These are phyloP conservation scores for Gilbertella persicaria DNA, from an alignment of 371 early-diverging fungal species.

Conservation along the genomic window DNA sequence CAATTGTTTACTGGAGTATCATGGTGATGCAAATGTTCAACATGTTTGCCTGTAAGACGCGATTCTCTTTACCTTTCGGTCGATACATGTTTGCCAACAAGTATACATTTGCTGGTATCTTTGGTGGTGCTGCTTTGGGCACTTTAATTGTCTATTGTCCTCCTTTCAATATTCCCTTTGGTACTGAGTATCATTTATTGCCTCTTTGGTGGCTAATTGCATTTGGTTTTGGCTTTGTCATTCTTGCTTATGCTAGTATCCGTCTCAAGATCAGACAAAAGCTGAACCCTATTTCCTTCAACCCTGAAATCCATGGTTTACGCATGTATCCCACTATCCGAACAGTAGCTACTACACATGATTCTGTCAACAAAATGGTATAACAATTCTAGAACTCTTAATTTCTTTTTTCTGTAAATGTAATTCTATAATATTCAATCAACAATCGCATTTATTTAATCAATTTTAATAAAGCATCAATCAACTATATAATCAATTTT, in stretches of 20 bases:
- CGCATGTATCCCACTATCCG: conserved; percentile 63
- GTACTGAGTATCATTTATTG: conserved; percentile 58
- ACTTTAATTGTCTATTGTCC: conserved; percentile 81
- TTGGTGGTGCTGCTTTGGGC: conserved; percentile 64
- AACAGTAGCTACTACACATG: conserved; percentile 22
- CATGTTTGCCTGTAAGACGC: conserved; percentile 89
- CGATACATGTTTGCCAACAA: conserved; percentile 81
- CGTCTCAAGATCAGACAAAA: conserved; percentile 64
- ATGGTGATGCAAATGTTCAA: conserved; percentile 91
- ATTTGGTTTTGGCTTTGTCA: conserved; percentile 73
- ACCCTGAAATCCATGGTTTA: conserved; percentile 79
- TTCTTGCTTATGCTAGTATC: conserved; percentile 73
- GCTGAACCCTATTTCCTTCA: conserved; percentile 61
- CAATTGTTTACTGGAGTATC: conserved; percentile 77
- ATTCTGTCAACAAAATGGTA: conserved; percentile 9
- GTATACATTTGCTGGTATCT: conserved; percentile 65
- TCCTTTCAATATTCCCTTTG: conserved; percentile 74
- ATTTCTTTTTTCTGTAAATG: not conserved
- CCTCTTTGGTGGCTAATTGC: conserved; percentile 82
- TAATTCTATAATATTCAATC: not conserved
- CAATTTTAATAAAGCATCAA: too few species aligned
- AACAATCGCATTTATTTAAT: too few species aligned
- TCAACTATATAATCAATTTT: too few species aligned
- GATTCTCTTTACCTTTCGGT: conserved; percentile 63
- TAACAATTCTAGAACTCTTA: not conserved